A percentile compares a stretch with the other conserved stretches of the same genome.
Conservation (phyloP, 371 early-diverging fungal genomes). For the Mucor saturninus region DNA sequence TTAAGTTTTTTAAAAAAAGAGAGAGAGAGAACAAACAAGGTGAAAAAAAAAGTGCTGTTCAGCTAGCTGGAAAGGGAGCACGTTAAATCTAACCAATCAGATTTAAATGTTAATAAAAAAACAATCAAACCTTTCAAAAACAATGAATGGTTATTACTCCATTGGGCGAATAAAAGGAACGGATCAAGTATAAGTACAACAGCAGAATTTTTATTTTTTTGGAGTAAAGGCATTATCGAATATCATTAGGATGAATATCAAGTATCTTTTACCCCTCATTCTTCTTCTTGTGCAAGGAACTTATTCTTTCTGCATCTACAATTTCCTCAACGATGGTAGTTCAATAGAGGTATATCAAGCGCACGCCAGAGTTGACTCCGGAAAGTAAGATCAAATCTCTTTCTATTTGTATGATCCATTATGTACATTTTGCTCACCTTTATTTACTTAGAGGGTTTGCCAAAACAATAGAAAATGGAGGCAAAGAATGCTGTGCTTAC, state of each 20-base stretch:
- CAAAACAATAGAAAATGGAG: not conserved
- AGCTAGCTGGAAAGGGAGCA: not conserved
- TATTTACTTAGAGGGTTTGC: conserved; percentile 7
- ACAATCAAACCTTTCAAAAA: too few relatives aligned
- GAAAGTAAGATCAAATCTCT: not conserved
- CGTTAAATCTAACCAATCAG: not conserved
- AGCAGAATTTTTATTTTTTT: too few relatives aligned
- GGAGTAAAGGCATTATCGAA: too few relatives aligned
- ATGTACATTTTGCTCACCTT: too few relatives aligned
- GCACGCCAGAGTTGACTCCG: not conserved
- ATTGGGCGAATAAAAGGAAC: too few relatives aligned
- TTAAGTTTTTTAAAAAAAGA: not conserved
- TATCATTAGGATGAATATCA: too few relatives aligned
- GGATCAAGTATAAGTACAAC: too few relatives aligned
- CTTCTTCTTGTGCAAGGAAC: conserved; percentile 3
- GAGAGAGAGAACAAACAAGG: not conserved
- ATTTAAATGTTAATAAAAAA: not conserved
- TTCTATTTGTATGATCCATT: not conserved
- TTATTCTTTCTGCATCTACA: conserved; percentile 17
- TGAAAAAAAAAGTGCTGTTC: not conserved
- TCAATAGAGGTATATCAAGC: not conserved
- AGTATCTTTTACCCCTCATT: too few relatives aligned
- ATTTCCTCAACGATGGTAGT: conserved; percentile 3
- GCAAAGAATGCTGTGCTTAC: conserved; percentile 19
- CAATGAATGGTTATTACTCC: too few relatives aligned